phyloP scores from a whole-genome alignment of 306 rosid species.

The Pueraria montana region DNA sequence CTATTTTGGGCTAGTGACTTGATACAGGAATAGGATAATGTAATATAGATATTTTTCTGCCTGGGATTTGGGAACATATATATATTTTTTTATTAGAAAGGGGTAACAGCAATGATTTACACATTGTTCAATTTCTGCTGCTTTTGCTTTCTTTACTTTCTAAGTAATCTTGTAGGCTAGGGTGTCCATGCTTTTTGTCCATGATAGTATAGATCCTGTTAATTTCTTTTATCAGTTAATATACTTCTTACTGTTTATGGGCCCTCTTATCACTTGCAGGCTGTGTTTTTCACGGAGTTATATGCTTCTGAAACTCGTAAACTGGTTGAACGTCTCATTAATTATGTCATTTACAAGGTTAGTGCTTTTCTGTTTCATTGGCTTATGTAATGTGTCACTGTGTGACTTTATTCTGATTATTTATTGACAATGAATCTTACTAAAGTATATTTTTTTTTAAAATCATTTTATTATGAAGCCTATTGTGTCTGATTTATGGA shows the following conservation, averaged over 20 bases:
- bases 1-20: background rate
- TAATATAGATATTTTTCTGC: slow-evolving; percentile 30
- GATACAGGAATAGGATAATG: slow-evolving; percentile 12
- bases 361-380: slow-evolving; percentile 33
- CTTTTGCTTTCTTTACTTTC: slow-evolving; percentile 7
- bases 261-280: slow-evolving; percentile 64
- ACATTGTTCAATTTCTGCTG: background rate
- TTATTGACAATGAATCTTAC: background rate
- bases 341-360: slow-evolving; percentile 96
- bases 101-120: background rate
- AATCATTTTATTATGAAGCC: background rate
- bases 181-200: slow-evolving; percentile 20
- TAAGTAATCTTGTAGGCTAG: slow-evolving; percentile 1
- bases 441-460: slow-evolving; percentile 16
- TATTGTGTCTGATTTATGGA: slow-evolving; percentile 5
- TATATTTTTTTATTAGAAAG: background rate
- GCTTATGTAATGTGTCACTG: background rate
- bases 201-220: slow-evolving; percentile 1
- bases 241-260: slow-evolving; percentile 37
- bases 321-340: slow-evolving; percentile 82
- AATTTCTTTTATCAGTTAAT: slow-evolving; percentile 1
- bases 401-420: slow-evolving; percentile 32
- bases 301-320: slow-evolving; percentile 86
- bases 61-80: background rate
- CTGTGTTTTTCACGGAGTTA: slow-evolving; percentile 84